These are phyloP conservation scores for Murraya koenigii DNA, from an alignment of 345 rosid genomes.

Conservation along the genomic window DNA sequence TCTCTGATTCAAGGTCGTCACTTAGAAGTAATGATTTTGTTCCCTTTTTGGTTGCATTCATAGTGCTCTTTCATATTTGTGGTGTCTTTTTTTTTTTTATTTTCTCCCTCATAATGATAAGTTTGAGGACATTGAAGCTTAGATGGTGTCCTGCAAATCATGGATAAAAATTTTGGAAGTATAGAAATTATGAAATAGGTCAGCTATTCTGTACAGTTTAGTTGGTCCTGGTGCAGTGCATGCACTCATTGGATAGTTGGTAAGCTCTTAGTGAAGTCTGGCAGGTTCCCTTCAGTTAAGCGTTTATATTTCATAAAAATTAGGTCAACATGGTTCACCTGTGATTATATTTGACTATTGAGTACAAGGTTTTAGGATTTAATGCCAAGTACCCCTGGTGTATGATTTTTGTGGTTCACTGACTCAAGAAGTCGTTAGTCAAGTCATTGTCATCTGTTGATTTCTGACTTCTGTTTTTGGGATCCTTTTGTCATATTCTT, in stretches of 20 bases:
- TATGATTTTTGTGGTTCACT: not conserved
- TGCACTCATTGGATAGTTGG: not conserved
- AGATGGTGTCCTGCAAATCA: not conserved
- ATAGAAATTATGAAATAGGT: not conserved
- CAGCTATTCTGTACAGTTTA: not conserved
- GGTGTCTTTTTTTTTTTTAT: not conserved
- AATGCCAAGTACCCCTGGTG: not conserved
- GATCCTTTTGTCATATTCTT: not conserved
- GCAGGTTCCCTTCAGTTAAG: not conserved
- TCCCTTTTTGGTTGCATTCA: not conserved
- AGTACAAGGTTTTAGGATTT: not conserved
- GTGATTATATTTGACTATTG: not conserved
- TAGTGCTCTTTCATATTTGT: not conserved
- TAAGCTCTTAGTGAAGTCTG: not conserved
- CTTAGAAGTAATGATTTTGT: not conserved
- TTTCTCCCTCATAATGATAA: not conserved
- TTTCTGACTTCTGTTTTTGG: not conserved
- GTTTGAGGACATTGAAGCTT: not conserved
- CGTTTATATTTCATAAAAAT: not conserved
- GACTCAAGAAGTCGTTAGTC: not conserved
- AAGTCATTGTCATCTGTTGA: not conserved
- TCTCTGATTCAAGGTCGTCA: slow-evolving; percentile 2
- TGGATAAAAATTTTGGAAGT: not conserved
- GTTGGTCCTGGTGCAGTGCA: not conserved
- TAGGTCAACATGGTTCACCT: not conserved